Base-by-base conservation (phyloP, 148 eudicot genomes). In the Diospyros kaki region DNA sequence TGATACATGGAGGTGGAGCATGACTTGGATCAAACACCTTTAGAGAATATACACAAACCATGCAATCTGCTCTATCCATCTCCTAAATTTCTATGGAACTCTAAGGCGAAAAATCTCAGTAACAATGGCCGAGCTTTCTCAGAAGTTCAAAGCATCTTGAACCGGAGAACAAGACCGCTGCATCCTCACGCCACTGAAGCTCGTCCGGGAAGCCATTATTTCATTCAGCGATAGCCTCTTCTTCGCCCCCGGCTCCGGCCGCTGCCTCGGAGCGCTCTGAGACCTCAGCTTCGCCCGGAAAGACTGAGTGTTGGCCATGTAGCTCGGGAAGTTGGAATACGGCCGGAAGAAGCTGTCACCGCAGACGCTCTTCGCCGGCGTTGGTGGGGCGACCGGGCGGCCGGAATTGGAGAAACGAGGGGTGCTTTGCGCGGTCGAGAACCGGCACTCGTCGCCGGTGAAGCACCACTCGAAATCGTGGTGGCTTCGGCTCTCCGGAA, bases 321-420 rank as follows among this genome's bases (percentile, higher is more conserved):
- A 94, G 69, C 81, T 86, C 0, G 97, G 98, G 65, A 43, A 79
- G 71, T 87, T 86, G 6, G 84, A 75, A 63, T 84, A 77, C 0
- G 84, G 72, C 87, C 89, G 71, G 68, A 84, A 85, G 68, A 78
- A 85, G 58, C 84, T 73, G 50, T 89, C 98, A 1, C 97, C 97
- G 70, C 97, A 90, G 1, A 89, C 89, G 62, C 98, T 94, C 77
- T 88, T 94, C 17, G 97, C 74, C 1, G 97, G 97, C 2, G 98
- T 92, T 6, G 68, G 71, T 0, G 90, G 86, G 7, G 76, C 88
- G 15, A 82, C 82, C 6, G 81, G 68, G 66, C 85, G 78, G 46
- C 43, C 40, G 1, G 85, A 84, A 65, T 77, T 83, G 0, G 78
- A 56, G 12, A 90, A 83, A 12, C 96, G 87, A 4, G 98, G 98